Conservation (phyloP, 2,329 filamentous ascomycete species). For the Verticillium dahliae region DNA sequence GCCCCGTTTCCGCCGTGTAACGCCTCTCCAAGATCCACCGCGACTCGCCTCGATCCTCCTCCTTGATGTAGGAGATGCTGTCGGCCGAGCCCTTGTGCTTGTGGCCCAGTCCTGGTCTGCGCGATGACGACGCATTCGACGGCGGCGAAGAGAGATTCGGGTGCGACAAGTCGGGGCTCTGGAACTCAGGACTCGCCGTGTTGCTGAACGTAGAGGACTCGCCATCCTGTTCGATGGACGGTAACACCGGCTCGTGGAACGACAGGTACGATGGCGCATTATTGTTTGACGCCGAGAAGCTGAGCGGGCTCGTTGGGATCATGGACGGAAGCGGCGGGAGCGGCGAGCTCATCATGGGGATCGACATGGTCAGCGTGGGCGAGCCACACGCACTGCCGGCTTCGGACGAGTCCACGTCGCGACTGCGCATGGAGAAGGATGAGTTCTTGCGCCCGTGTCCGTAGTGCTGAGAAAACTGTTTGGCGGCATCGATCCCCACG, state of each 20-base stretch:
- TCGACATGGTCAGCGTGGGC: constrained; percentile 41
- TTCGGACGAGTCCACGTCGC: constrained; percentile 43
- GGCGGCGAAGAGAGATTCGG: constrained; percentile 11
- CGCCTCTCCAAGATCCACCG: constrained; percentile 66
- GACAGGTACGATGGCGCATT: constrained; percentile 14
- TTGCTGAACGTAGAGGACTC: constrained; percentile 9
- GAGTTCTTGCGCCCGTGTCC: constrained; percentile 42
- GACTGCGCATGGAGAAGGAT: constrained; percentile 39
- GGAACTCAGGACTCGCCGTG: constrained; percentile 16
- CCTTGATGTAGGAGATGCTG: constrained; percentile 62
- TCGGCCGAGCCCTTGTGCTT: constrained; percentile 53
- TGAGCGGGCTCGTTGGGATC: constrained; percentile 7
- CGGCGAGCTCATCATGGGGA: constrained; percentile 21
- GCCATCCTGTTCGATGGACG: constrained; percentile 25
- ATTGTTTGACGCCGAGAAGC: constrained; percentile 14
- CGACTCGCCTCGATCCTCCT: constrained; percentile 51
- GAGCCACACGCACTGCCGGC: constrained; percentile 38
- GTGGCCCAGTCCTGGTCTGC: constrained; percentile 33
- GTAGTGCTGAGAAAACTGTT: constrained; percentile 7
- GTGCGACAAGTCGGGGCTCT: constrained; percentile 11
- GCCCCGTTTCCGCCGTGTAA: constrained; percentile 57
- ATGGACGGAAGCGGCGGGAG: constrained; percentile 12
- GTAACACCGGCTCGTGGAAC: constrained; percentile 30
- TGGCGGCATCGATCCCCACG: constrained; percentile 22
- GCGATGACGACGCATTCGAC: constrained; percentile 10